Conservation (phyloP, 2,329 filamentous ascomycete species). For the Penicillium vulpinum region DNA sequence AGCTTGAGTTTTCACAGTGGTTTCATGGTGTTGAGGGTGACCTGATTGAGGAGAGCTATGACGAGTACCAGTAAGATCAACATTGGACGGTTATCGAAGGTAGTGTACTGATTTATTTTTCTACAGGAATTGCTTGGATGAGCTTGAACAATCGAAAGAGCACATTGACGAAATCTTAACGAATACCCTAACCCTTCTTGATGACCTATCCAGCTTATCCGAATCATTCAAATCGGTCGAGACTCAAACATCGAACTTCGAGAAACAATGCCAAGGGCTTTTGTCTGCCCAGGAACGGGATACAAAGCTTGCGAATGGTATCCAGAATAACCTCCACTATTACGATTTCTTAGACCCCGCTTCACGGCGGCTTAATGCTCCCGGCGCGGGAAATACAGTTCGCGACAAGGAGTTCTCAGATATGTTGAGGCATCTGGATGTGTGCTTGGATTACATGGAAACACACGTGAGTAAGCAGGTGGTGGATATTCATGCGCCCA, state of each 20-base stretch:
- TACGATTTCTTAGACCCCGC: constrained; percentile 92
- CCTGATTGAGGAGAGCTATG: constrained; percentile 77
- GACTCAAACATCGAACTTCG: constrained; percentile 87
- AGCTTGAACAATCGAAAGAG: constrained; percentile 74
- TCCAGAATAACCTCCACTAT: constrained; percentile 88
- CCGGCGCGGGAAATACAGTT: constrained; percentile 82
- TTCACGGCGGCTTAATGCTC: constrained; percentile 85
- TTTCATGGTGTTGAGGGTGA: constrained; percentile 63
- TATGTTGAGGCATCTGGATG: constrained; percentile 82
- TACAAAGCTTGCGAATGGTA: constrained; percentile 75
- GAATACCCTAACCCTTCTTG: constrained; percentile 74
- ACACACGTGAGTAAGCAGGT: constrained; percentile 62
- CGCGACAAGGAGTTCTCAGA: constrained; percentile 82
- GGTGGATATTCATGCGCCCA: background rate
- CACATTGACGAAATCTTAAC: constrained; percentile 77
- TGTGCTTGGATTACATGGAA: constrained; percentile 91
- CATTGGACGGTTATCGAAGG: constrained; percentile 10
- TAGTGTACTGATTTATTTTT: constrained; percentile 10
- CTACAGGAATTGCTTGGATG: constrained; percentile 71
- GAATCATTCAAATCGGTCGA: constrained; percentile 87
- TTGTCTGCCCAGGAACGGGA: constrained; percentile 78
- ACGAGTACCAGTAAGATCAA: constrained; percentile 69
- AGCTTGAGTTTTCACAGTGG: constrained; percentile 61
- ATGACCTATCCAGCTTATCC: constrained; percentile 74
- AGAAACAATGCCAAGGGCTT: constrained; percentile 85